Base-by-base conservation (phyloP, 352 stramenopile species). In the Aphanomyces astaci region DNA sequence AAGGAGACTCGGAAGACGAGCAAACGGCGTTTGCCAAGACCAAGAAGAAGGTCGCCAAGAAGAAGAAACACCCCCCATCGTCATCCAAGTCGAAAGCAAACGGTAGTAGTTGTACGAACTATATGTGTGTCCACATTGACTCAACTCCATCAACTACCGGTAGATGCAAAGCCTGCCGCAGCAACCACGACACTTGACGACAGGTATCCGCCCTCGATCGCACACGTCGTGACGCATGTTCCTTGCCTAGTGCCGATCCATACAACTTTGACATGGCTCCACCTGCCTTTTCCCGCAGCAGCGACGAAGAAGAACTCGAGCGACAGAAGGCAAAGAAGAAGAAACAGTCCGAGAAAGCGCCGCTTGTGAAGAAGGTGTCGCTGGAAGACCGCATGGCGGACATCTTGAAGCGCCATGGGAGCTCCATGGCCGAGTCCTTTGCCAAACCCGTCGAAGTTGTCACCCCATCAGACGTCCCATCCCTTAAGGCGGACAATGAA, bases 361-460 rank as follows among this genome's bases (percentile, higher is more conserved):
- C 31, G 54, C 71, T 65, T 2, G 10, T 68, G 19, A 36, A 53
- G 11, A 75, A 78, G 19, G 62, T 84, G 0, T 86, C 79, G 0
- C 72, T 94, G 49, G 78, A 94, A 75, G 84, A 92, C 54, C 82
- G 86, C 7, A 75, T 92, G 11, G 80, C 82, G 0, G 71, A 89
- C 51, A 92, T 94, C 49, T 70, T 94, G 24, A 84, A 90, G 62
- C 81, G 86, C 7, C 90, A 84, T 11, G 86, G 86, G 0, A 92
- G 81, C 53, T 76, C 81, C 15, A 30, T 59, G 51, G 51, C 51
- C 25, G 51, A 59, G 4, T 72, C 80, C 4, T 67, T 75, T 28
- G 60, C 76, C 3, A 28, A 56, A 17, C 51, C 64, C n/a, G 65
- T 72, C 0, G 64, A 59, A 30, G 9, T 32, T 1, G 25, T 28